Base-by-base conservation (phyloP, 2,329 filamentous ascomycete species). In the Magnaporthiopsis rhizophila region DNA sequence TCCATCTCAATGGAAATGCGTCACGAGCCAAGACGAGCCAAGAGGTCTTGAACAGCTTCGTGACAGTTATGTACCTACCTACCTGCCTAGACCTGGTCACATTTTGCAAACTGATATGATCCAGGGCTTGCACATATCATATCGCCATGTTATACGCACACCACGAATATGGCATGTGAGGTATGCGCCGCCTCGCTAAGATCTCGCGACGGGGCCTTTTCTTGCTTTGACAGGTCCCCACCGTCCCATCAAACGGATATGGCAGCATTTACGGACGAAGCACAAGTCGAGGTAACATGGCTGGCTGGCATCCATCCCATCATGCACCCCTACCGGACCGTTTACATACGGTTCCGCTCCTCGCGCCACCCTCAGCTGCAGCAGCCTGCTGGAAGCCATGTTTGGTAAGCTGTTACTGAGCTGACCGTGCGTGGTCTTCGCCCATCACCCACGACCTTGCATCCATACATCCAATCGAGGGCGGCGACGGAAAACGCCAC, bases 331-430 rank as follows among this genome's bases (percentile, higher is more conserved):
- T 32, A 56, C 18, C 24, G 18, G 28, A 28, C 24, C 58, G 30
- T 28, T 32, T 62, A 7, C 30, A 30, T 30, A 8, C 57, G 18
- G 28, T 58, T 45, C 32, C 28, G 34, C 18, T 45, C 15, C 36
- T 61, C 38, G 15, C 32, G 36, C 38, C 21, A 57, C 36, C 21
- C 26, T 36, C 53, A 59, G 34, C 34, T 53, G 56, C 53, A n/a
- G 56, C 59, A n/a, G 13, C 36, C 13, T 38, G 36, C 36, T 38
- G 45, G 45, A 50, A n/a, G 45, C 21, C 45, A n/a, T 50, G 45
- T 36, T 50, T 50, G 45, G 45, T 50, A 18, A 50, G 45, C 12
- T 63, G 64, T 58, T 65, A 58, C 64, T 57, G 61, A 50, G 61
- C 64, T 50, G 45, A 50, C 45, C 18, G 45, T 18, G 45, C 18